Evolutionary conservation across 148 eudicot species (phyloP).

Genomic region (Vaccinium corymbosum): DNA sequence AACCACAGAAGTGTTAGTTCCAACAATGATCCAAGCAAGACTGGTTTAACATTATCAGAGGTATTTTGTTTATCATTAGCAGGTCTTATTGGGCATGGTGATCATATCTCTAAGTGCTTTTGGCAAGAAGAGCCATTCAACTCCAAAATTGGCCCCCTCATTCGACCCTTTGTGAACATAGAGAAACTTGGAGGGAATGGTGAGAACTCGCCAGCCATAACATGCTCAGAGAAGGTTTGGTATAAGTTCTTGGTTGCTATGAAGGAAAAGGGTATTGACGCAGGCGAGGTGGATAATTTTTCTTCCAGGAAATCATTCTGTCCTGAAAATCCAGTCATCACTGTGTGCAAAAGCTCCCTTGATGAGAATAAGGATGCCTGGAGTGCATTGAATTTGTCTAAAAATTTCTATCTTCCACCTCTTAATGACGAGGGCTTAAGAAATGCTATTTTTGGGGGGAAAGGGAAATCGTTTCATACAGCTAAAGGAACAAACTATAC

Average conservation of each 20-base stretch:
- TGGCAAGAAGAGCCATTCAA: constrained; percentile 40
- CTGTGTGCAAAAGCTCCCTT: constrained; percentile 58
- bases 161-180: constrained; percentile 22
- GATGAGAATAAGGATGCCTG: constrained; percentile 48
- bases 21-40: constrained; percentile 20
- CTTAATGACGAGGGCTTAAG: constrained; percentile 73
- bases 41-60: constrained; percentile 74
- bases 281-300: constrained; percentile 25
- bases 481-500: constrained; percentile 47
- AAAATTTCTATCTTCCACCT: constrained; percentile 61
- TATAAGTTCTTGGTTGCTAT: constrained; percentile 47
- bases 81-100: constrained; percentile 84
- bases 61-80: constrained; percentile 71
- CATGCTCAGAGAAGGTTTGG: constrained; percentile 53
- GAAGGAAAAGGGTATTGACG: constrained; percentile 24
- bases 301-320: constrained; percentile 35
- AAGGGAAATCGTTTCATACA: constrained; percentile 23
- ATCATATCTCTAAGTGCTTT: constrained; percentile 62
- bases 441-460: constrained; percentile 46
- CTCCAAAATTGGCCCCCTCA: constrained; percentile 30
- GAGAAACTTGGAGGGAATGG: constrained; percentile 20
- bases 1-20: constrained; percentile 12
- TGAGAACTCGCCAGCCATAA: constrained; percentile 24
- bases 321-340: constrained; percentile 74
- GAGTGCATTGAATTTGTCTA: constrained; percentile 57